Percentiles rank a stretch among this genome's conserved stretches.
Conservation (phyloP, 1,284 basidiomycete genomes). For the Phenoliferia sp. region DNA sequence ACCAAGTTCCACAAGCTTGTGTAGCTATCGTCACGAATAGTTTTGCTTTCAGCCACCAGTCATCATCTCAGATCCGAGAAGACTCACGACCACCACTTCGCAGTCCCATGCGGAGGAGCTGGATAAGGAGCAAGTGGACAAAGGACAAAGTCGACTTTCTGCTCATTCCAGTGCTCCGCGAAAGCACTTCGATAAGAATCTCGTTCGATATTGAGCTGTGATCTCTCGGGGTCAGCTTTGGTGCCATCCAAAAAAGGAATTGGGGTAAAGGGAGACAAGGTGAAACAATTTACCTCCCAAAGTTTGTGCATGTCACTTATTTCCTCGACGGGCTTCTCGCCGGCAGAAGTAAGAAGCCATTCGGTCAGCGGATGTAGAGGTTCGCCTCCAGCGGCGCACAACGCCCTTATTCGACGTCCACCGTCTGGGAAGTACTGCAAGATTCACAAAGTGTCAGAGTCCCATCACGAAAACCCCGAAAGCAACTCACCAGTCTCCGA, state of each 20-base stretch:
- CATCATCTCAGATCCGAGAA: background rate
- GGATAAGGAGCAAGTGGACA: conserved; percentile 38
- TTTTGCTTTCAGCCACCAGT: too few relatives aligned
- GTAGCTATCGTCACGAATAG: too few relatives aligned
- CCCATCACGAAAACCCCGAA: too few relatives aligned
- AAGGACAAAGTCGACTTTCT: conserved; percentile 40
- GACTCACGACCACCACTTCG: conserved; percentile 39
- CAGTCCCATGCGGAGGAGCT: conserved; percentile 37
- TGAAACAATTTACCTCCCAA: conserved; percentile 31
- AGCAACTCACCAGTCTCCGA: conserved; percentile 4
- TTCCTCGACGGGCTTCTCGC: conserved; percentile 21
- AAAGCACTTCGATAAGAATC: conserved; percentile 35
- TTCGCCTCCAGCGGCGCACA: conserved; percentile 31
- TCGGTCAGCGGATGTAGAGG: conserved; percentile 40
- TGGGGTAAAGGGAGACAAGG: background rate
- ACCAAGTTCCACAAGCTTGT: conserved; percentile 63
- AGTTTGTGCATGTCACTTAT: conserved; percentile 26
- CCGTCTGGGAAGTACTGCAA: conserved; percentile 41
- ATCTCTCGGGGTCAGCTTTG: background rate
- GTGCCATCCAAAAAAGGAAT: background rate
- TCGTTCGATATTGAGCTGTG: conserved; percentile 35
- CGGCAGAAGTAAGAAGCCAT: conserved; percentile 36
- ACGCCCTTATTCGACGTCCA: conserved; percentile 31
- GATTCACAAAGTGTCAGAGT: too few relatives aligned
- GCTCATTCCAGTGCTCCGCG: conserved; percentile 35